Evolutionary conservation across 73 alveolate species (phyloP).

Genomic region (Tetrahymena elliotti): DNA sequence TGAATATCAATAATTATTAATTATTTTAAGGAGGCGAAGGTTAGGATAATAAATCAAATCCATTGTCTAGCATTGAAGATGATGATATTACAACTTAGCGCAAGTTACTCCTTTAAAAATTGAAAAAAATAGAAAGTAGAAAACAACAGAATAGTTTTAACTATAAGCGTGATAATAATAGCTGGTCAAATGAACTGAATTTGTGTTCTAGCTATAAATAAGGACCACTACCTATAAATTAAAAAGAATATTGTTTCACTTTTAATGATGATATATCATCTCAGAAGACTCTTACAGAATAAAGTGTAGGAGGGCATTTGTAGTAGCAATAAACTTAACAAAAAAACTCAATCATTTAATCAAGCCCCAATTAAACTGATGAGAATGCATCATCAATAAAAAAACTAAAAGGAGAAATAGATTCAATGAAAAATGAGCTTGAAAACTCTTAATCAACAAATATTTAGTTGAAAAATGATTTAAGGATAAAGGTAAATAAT

Average conservation of each 20-base stretch:
- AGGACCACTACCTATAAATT: not conserved
- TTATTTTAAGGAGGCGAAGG: not conserved
- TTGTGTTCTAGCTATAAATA: not conserved
- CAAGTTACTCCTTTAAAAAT: not conserved
- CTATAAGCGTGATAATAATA: not conserved
- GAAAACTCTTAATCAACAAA: not conserved
- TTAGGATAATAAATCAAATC: not conserved
- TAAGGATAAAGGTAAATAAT: not conserved
- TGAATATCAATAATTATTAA: not conserved
- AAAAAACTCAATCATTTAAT: not conserved
- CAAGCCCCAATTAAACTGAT: not conserved
- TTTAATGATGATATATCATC: not conserved
- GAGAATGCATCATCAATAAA: not conserved
- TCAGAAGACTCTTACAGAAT: not conserved
- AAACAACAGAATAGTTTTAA: not conserved
- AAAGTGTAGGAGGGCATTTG: not conserved
- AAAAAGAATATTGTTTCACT: not conserved
- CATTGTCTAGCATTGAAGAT: not conserved
- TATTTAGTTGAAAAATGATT: not conserved
- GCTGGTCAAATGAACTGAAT: not conserved
- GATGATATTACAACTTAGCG: not conserved
- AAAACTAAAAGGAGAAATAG: not conserved
- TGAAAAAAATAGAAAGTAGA: not conserved
- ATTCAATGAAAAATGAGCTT: not conserved
- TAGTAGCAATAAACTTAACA: not conserved